Evolutionary conservation across 805 yeast genomes (phyloP).

Genomic region (Pichia heedii): DNA sequence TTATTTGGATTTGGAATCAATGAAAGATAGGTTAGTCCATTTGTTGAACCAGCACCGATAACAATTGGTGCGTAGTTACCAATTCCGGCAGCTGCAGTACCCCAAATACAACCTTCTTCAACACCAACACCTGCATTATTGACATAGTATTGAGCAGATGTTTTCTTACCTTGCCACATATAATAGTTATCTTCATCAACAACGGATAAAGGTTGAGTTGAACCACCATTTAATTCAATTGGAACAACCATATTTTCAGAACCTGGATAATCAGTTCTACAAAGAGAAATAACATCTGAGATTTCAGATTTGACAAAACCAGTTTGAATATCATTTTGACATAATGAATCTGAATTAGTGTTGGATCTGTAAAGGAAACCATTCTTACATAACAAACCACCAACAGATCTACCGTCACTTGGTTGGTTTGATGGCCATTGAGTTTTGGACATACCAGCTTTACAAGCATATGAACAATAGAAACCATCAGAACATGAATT

Average conservation of each 20-base stretch:
- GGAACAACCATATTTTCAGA: constrained; percentile 75
- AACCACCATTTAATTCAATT: constrained; percentile 50
- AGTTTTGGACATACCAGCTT: constrained; percentile 73
- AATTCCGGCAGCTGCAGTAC: constrained; percentile 44
- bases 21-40: constrained; percentile 56
- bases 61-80: constrained; percentile 81
- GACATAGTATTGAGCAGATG: constrained; percentile 68
- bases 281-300: constrained; percentile 47
- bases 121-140: constrained; percentile 67
- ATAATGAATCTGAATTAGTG: constrained; percentile 40
- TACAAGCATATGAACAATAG: constrained; percentile 73
- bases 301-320: constrained; percentile 48
- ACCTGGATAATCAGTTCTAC: constrained; percentile 79
- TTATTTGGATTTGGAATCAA: constrained; percentile 76
- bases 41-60: constrained; percentile 62
- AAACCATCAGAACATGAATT: constrained; percentile 54
- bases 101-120: constrained; percentile 69
- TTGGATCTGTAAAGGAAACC: constrained; percentile 59
- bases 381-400: constrained; percentile 53
- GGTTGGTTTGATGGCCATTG: constrained; percentile 72
- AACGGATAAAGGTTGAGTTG: constrained; percentile 43
- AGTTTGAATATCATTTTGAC: constrained; percentile 54
- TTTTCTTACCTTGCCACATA: constrained; percentile 52
- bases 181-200: constrained; percentile 54
- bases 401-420: constrained; percentile 57